Percentiles rank a stretch among this genome's conserved stretches.
Conservation (phyloP, 768 basidiomycete genomes). For the Mycena venus region DNA sequence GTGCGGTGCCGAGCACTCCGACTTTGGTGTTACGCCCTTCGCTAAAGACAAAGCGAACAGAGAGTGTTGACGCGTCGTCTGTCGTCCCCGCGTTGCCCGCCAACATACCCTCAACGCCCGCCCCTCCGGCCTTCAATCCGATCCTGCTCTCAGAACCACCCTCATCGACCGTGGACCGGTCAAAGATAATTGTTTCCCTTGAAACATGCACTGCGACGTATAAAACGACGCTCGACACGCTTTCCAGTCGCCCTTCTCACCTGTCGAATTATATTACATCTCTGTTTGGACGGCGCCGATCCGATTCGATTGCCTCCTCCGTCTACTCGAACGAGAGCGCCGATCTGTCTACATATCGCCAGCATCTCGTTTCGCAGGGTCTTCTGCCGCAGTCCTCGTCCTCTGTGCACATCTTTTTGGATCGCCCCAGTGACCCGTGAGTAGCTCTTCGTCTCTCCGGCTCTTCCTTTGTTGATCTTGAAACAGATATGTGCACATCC, state of each 20-base stretch:
- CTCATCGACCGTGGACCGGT: slow-evolving; percentile 61
- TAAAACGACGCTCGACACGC: slow-evolving; percentile 75
- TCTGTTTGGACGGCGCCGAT: slow-evolving; percentile 52
- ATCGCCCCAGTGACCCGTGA: slow-evolving; percentile 85
- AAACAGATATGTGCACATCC: slow-evolving; percentile 76
- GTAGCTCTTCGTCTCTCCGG: slow-evolving; percentile 43
- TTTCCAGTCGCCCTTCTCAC: slow-evolving; percentile 77
- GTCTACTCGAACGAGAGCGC: slow-evolving; percentile 66
- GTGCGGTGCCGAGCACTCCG: slow-evolving; percentile 45
- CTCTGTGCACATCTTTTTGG: slow-evolving; percentile 80
- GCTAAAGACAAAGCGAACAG: slow-evolving; percentile 49
- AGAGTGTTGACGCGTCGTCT: slow-evolving; percentile 55
- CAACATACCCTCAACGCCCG: slow-evolving; percentile 57
- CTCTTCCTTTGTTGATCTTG: background rate
- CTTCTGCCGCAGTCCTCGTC: slow-evolving; percentile 60
- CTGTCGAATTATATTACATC: slow-evolving; percentile 70
- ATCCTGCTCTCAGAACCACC: slow-evolving; percentile 76
- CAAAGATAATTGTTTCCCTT: slow-evolving; percentile 75
- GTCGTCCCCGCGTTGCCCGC: slow-evolving; percentile 65
- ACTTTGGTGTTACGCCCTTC: slow-evolving; percentile 52
- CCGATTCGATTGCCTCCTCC: slow-evolving; percentile 65
- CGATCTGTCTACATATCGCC: slow-evolving; percentile 68
- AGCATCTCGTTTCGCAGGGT: slow-evolving; percentile 75
- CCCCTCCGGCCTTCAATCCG: slow-evolving; percentile 71
- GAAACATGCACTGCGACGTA: slow-evolving; percentile 80